Evolutionary conservation across 805 yeast species (phyloP).

Genomic region (Lachancea quebecensis): DNA sequence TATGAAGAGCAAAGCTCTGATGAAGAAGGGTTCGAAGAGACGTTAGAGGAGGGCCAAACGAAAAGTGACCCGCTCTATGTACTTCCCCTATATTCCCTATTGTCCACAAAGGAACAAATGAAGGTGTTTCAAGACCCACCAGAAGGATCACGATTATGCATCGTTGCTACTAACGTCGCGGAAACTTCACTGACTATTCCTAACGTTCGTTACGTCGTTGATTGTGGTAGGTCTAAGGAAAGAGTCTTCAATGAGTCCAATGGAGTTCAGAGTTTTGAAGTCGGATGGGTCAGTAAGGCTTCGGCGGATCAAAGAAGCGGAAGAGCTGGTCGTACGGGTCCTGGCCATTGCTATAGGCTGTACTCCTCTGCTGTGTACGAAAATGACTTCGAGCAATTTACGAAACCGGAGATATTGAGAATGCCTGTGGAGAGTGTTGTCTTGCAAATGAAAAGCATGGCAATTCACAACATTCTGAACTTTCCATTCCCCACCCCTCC

Average conservation of each 20-base stretch:
- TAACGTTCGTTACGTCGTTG: slow-evolving; percentile 89
- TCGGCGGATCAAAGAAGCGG: slow-evolving; percentile 94
- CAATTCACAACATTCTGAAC: slow-evolving; percentile 79
- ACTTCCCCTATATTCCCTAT: slow-evolving; percentile 81
- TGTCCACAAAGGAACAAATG: slow-evolving; percentile 95
- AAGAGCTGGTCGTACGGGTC: slow-evolving; percentile 98
- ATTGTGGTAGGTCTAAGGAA: slow-evolving; percentile 90
- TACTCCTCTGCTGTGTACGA: slow-evolving; percentile 93
- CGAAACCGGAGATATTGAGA: slow-evolving; percentile 82
- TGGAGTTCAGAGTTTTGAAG: slow-evolving; percentile 87
- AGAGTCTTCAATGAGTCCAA: slow-evolving; percentile 72
- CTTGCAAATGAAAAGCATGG: slow-evolving; percentile 93
- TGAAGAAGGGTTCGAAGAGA: slow-evolving; percentile 61
- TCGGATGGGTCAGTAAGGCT: slow-evolving; percentile 91
- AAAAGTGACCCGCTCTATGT: slow-evolving; percentile 78
- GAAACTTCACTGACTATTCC: slow-evolving; percentile 97
- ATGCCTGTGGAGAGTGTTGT: slow-evolving; percentile 98
- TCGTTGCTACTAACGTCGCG: slow-evolving; percentile 95
- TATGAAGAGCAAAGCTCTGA: slow-evolving; percentile 34
- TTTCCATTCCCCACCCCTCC: slow-evolving; percentile 98
- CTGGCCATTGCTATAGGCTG: slow-evolving; percentile 92
- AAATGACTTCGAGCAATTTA: slow-evolving; percentile 72
- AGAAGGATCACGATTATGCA: slow-evolving; percentile 74
- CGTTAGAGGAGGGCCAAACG: slow-evolving; percentile 61
- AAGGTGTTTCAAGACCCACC: slow-evolving; percentile 86